Evolutionary conservation across 2,329 filamentous ascomycete species (phyloP).

Genomic region (Diaporthe ampelina): DNA sequence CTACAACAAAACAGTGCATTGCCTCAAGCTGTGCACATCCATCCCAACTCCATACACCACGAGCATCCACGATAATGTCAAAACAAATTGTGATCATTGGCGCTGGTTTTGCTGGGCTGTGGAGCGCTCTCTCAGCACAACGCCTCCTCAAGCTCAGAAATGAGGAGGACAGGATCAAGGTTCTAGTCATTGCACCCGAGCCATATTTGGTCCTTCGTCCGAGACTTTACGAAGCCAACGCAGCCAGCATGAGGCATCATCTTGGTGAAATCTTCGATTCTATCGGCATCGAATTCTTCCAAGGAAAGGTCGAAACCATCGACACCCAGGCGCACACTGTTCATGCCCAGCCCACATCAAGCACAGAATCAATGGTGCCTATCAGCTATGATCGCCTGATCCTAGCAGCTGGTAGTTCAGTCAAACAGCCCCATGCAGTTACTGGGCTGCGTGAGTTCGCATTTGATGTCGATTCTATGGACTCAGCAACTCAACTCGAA

Average conservation of each 20-base stretch:
- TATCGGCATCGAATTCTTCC: neutral
- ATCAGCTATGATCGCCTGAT: constrained; percentile 12
- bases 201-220: constrained; percentile 12
- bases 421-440: neutral
- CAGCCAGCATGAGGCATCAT: neutral
- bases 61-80: neutral
- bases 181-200: constrained; percentile 4
- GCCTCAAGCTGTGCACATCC: neutral
- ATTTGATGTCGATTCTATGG: constrained; percentile 5
- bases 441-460: neutral
- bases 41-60: neutral
- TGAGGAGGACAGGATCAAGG: neutral
- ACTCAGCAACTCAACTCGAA: neutral
- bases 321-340: neutral
- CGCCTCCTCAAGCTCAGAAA: neutral
- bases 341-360: neutral
- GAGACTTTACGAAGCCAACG: constrained; percentile 19
- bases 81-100: constrained; percentile 10
- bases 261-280: neutral
- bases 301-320: neutral
- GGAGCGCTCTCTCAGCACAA: constrained; percentile 10
- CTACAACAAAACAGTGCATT: neutral
- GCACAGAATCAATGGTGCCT: neutral
- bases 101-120: constrained; percentile 10
- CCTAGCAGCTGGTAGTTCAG: constrained; percentile 15